Percentiles rank a stretch among this genome's conserved stretches.
These are phyloP conservation scores for Silene vulgaris DNA, from an alignment of 179 eudicot genomes.

Conservation along the genomic window DNA sequence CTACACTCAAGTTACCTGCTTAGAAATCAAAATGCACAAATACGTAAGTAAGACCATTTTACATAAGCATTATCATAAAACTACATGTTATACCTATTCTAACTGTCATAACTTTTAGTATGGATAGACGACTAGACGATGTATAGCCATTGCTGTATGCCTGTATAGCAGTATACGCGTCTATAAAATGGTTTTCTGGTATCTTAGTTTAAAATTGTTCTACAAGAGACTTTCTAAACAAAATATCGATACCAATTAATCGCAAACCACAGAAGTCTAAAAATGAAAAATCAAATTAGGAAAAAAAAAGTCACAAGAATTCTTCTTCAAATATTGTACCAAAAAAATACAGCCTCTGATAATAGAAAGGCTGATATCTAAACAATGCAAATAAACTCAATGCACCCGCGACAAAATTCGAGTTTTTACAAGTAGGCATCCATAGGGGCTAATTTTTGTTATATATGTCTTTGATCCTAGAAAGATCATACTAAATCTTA, in stretches of 20 bases:
- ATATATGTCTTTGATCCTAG: neutral
- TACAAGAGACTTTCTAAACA: neutral
- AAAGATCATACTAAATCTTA: neutral
- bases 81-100: neutral
- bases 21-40: neutral
- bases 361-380: neutral
- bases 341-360: neutral
- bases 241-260: neutral
- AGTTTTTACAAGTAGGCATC: neutral
- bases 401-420: neutral
- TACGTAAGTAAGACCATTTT: neutral
- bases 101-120: neutral
- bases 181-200: neutral
- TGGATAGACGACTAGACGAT: neutral
- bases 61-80: neutral
- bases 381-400: neutral
- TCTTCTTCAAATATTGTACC: neutral
- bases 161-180: neutral
- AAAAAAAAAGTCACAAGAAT: neutral
- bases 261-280: neutral
- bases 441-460: neutral
- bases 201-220: neutral
- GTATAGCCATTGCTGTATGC: neutral
- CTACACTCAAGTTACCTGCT: slow-evolving; percentile 26
- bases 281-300: slow-evolving; percentile 1